Base-by-base conservation (phyloP, 805 yeast species). In the Jamesozyma spencerorum region DNA sequence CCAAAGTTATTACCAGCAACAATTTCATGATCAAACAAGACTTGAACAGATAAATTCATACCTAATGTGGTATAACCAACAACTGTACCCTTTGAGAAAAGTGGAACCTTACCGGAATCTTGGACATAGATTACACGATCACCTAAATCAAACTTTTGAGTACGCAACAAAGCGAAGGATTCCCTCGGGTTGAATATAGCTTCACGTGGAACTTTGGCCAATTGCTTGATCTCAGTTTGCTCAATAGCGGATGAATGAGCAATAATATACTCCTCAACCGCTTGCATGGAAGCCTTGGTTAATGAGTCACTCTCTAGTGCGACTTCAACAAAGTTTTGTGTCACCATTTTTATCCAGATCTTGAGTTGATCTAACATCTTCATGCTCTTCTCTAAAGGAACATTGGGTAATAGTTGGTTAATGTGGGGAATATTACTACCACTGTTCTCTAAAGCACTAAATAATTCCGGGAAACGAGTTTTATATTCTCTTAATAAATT, bases 1-100 rank as follows among this genome's bases (percentile, higher is more conserved):
- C 79, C 84, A 65, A 92, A 70, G 19, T 72, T 77, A 56, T 78
- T 81, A 51, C 97, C 97, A 36, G 92, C 83, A 38, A 87, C 69
- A 41, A 90, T 69, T 31, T 88, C 84, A 42, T 72, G 64, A 55
- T 92, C 99, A 69, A 90, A 92, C 29, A 92, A 61, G 38, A 92
- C 79, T 47, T 83, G 86, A 42, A 92, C 66, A 1, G 80, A 73
- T 10, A 73, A 58, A 38, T 56, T 63, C n/a, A 65, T 54, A 8
- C 76, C 74, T 28, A 76, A 70, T 49, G 79, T 75, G 28, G 76
- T 71, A 32, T 85, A 85, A 7, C 83, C 81, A 37, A 85, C 81
- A 40, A 92, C 94, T 1, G 96, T 87, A 58, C 99, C 99, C 54
- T 82, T 82, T 19, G 85, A 72, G 56, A 82, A 86, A 42, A 80